phyloP scores from a whole-genome alignment of 805 yeast species.

The Candida tallmaniae region DNA sequence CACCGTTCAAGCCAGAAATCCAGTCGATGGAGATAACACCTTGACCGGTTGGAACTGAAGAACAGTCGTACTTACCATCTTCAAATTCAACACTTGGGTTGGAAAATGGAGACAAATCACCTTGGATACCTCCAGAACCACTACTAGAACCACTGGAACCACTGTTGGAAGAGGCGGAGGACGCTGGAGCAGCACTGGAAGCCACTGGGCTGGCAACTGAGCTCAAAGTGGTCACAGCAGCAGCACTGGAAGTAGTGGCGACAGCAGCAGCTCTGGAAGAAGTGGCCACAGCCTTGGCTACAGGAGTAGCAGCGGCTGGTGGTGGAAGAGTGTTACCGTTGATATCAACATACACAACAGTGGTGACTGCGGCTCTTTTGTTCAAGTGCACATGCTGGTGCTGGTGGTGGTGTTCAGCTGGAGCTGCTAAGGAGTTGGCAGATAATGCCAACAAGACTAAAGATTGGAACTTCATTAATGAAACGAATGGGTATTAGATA shows the following conservation, averaged over 20 bases:
- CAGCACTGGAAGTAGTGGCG: constrained; percentile 7
- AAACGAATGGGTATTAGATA: too few species aligned
- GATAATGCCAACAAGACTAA: constrained; percentile 4
- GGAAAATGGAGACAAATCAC: constrained; percentile 55
- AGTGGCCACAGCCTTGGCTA: constrained; percentile 8
- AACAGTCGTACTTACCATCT: constrained; percentile 70
- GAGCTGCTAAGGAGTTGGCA: constrained; percentile 26
- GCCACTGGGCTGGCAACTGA: constrained; percentile 4
- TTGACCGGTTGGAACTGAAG: constrained; percentile 70
- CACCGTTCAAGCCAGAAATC: constrained; percentile 54
- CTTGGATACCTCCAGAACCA: constrained; percentile 34
- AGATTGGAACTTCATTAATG: constrained; percentile 26
- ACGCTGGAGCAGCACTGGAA: constrained; percentile 3
- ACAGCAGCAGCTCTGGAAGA: constrained; percentile 9
- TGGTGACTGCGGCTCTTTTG: constrained; percentile 38
- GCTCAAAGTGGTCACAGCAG: constrained; percentile 2
- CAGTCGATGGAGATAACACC: constrained; percentile 75
- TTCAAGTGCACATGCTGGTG: constrained; percentile 25
- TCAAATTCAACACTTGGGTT: constrained; percentile 58
- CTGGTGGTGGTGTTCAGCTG: constrained; percentile 29
- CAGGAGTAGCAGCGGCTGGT: constrained; percentile 12
- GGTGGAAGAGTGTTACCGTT: constrained; percentile 34
- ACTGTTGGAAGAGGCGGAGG: constrained; percentile 4
- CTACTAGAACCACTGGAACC: constrained; percentile 9
- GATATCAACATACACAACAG: constrained; percentile 30